Evolutionary conservation across 768 basidiomycete genomes (phyloP).

Genomic region (Fomitopsis pulvina): DNA sequence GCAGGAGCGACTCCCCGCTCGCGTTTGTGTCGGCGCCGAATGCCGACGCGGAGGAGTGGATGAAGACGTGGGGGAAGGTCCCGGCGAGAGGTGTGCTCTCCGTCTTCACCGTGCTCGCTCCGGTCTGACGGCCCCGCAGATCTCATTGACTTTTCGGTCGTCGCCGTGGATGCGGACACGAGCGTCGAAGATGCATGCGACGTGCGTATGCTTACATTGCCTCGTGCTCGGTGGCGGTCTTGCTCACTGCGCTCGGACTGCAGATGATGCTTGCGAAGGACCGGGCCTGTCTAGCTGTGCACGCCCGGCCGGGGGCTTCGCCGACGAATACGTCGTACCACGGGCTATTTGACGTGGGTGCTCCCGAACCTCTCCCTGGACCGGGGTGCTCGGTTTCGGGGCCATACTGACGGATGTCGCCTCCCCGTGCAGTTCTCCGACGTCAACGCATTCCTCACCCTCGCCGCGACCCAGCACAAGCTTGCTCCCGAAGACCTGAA

Average conservation of each 20-base stretch:
- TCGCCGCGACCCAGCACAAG: slow-evolving; percentile 76
- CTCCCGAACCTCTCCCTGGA: not conserved
- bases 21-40: slow-evolving; percentile 22
- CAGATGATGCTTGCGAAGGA: slow-evolving; percentile 60
- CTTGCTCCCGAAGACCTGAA: slow-evolving; percentile 53
- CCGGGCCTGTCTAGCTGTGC: slow-evolving; percentile 61
- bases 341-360: slow-evolving; percentile 72
- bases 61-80: slow-evolving; percentile 48
- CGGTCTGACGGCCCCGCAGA: slow-evolving; percentile 33
- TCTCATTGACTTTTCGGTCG: slow-evolving; percentile 62
- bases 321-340: slow-evolving; percentile 25
- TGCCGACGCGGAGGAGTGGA: slow-evolving; percentile 45
- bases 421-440: slow-evolving; percentile 58
- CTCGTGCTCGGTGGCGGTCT: not conserved
- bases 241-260: not conserved
- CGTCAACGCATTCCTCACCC: slow-evolving; percentile 80
- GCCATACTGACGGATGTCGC: not conserved
- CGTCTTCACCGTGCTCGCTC: too few species aligned
- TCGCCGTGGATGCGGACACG: slow-evolving; percentile 60
- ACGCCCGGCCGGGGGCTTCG: slow-evolving; percentile 23
- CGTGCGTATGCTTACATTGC: slow-evolving; percentile 35
- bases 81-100: slow-evolving; percentile 48
- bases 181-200: slow-evolving; percentile 83
- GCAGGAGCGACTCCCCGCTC: slow-evolving; percentile 20
- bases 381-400: not conserved